These are phyloP conservation scores for Bremia lactucae DNA, from an alignment of 352 stramenopile species.

Conservation along the genomic window DNA sequence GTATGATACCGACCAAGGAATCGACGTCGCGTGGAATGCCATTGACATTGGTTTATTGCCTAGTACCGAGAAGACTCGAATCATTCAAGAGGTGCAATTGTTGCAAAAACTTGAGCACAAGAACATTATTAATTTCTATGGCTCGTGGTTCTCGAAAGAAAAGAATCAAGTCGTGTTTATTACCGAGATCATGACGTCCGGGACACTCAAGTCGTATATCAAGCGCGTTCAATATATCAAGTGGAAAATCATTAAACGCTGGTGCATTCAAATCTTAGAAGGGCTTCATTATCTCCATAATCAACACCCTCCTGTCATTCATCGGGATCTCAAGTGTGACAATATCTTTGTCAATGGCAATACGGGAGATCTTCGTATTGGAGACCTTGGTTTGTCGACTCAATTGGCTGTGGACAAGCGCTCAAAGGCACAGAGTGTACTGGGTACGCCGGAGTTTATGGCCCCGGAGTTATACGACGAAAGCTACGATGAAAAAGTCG, in stretches of 20 bases:
- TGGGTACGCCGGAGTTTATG: constrained; percentile 99
- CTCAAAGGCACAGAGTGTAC: constrained; percentile 83
- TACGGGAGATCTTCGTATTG: constrained; percentile 95
- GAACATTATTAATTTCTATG: constrained; percentile 99
- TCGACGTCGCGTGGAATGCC: constrained; percentile 99
- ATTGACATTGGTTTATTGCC: constrained; percentile 95
- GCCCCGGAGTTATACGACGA: constrained; percentile 98
- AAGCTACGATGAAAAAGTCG: constrained; percentile 94
- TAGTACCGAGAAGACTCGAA: constrained; percentile 89
- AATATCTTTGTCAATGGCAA: constrained; percentile 99
- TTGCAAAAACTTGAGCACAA: constrained; percentile 96
- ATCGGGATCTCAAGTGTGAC: constrained; percentile 90
- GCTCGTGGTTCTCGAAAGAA: constrained; percentile 96
- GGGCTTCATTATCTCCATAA: constrained; percentile 90
- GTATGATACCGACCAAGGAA: constrained; percentile 98
- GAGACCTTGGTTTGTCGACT: constrained; percentile 90
- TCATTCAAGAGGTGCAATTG: constrained; percentile 96
- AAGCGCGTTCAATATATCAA: constrained; percentile 96
- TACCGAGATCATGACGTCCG: constrained; percentile 97
- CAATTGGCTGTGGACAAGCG: constrained; percentile 71
- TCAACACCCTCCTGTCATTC: constrained; percentile 85
- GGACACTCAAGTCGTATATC: constrained; percentile 93
- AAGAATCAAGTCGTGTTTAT: constrained; percentile 98
- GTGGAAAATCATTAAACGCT: constrained; percentile 97
- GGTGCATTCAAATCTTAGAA: constrained; percentile 95